Evolutionary conservation across 169 alveolate genomes (phyloP).

Genomic region (Toxoplasma gondii): DNA sequence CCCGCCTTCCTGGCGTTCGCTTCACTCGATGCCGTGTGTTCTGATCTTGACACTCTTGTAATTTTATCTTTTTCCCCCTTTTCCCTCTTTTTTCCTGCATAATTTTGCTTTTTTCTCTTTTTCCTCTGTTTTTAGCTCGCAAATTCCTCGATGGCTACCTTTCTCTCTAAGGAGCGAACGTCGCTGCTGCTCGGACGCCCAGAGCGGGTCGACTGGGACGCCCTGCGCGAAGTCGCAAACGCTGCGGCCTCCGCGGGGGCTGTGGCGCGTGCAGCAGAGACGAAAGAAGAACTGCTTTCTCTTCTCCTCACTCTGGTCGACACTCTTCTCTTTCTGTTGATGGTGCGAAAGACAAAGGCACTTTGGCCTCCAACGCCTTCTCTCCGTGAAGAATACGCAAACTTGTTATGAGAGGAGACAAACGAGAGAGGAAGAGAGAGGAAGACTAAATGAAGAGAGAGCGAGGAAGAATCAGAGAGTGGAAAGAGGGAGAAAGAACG

Average conservation of each 20-base stretch:
- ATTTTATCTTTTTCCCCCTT: no score
- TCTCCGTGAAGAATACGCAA: not conserved
- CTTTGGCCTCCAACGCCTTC: not conserved
- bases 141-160: conserved; percentile 46
- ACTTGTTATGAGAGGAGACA: not conserved
- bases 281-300: not conserved
- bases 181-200: conserved; percentile 31
- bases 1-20: no score
- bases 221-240: conserved; percentile 9
- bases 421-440: no score
- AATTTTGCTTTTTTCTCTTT: not conserved
- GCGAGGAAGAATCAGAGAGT: no score
- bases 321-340: not conserved
- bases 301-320: conserved; percentile 4
- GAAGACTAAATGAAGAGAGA: no score
- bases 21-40: not conserved
- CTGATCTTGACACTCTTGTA: no score
- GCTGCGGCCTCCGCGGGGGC: not conserved
- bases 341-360: not conserved
- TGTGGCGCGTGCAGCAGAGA: not conserved
- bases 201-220: not conserved
- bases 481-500: no score
- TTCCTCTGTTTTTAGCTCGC: conserved; percentile 17
- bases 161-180: conserved; percentile 38
- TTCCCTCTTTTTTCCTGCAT: not conserved